phyloP scores from a whole-genome alignment of 2,329 filamentous ascomycete genomes.

The Aureobasidium sp. region DNA sequence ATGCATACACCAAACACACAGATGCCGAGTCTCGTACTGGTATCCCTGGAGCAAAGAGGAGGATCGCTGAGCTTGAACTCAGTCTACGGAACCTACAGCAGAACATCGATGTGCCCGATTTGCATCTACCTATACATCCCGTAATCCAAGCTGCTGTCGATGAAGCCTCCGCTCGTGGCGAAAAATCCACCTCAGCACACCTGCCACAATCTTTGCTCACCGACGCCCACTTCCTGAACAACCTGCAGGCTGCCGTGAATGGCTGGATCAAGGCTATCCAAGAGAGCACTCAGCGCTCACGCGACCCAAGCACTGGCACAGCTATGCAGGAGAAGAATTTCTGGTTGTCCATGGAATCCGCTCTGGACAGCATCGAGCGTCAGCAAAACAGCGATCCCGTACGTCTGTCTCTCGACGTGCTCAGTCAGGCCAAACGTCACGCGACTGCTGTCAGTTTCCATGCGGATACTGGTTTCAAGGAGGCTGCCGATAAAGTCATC shows the following conservation, averaged over 20 bases:
- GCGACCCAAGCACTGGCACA: conserved; percentile 67
- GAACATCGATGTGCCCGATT: conserved; percentile 93
- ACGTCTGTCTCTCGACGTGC: conserved; percentile 79
- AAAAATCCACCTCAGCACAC: conserved; percentile 67
- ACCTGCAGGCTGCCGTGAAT: conserved; percentile 86
- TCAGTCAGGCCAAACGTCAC: conserved; percentile 95
- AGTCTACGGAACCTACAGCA: conserved; percentile 88
- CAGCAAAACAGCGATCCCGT: conserved; percentile 87
- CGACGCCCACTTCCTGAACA: conserved; percentile 88
- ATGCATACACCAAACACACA: conserved; percentile 55
- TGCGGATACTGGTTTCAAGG: conserved; percentile 90
- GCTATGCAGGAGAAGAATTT: conserved; percentile 98
- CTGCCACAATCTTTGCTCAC: conserved; percentile 68
- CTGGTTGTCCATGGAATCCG: conserved; percentile 94
- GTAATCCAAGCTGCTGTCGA: conserved; percentile 79
- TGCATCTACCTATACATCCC: conserved; percentile 79
- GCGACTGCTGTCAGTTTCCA: conserved; percentile 95
- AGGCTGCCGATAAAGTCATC: conserved; percentile 90
- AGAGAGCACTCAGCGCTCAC: conserved; percentile 85
- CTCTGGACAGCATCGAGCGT: conserved; percentile 80
- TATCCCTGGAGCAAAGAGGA: conserved; percentile 95
- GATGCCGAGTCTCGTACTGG: conserved; percentile 90
- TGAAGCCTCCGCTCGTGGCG: conserved; percentile 55
- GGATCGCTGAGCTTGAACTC: conserved; percentile 86
- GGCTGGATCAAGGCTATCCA: conserved; percentile 99